These are phyloP conservation scores for Dalbergia oliveri DNA, from an alignment of 306 rosid genomes.

Conservation along the genomic window DNA sequence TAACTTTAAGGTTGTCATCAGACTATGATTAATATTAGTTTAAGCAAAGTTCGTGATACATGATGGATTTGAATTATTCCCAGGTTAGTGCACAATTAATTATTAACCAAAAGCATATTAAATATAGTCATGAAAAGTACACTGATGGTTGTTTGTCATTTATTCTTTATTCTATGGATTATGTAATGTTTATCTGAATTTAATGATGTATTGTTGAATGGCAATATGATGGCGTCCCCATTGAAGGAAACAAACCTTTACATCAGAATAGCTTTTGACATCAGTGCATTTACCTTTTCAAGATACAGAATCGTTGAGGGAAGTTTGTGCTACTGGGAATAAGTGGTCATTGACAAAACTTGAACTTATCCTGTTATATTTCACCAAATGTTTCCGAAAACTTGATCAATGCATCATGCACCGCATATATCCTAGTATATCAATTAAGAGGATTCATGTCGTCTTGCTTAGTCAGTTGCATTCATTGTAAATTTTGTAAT, in stretches of 20 bases:
- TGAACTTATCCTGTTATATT: neutral
- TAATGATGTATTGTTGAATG: slow-evolving; percentile 49
- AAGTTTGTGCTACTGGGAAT: neutral
- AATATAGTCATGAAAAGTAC: slow-evolving; percentile 37
- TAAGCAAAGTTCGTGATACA: slow-evolving; percentile 45
- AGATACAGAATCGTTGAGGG: slow-evolving; percentile 22
- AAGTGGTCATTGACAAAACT: neutral
- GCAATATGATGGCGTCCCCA: slow-evolving; percentile 56
- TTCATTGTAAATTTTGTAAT: neutral
- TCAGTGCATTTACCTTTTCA: slow-evolving; percentile 41
- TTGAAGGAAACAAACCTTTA: slow-evolving; percentile 50
- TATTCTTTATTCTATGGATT: slow-evolving; percentile 56
- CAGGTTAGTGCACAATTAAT: slow-evolving; percentile 63
- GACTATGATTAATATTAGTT: slow-evolving; percentile 20
- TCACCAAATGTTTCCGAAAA: slow-evolving; percentile 4
- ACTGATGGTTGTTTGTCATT: slow-evolving; percentile 53
- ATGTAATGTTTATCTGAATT: slow-evolving; percentile 40
- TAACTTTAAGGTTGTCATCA: slow-evolving; percentile 42
- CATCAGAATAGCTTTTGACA: slow-evolving; percentile 42
- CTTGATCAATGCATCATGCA: neutral
- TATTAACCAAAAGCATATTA: slow-evolving; percentile 44
- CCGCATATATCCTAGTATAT: neutral
- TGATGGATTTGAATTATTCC: slow-evolving; percentile 52
- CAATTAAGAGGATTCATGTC: neutral
- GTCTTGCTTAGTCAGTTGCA: neutral